Conservation (phyloP, 1,139 yeast genomes). For the Scheffersomyces segobiensis region DNA sequence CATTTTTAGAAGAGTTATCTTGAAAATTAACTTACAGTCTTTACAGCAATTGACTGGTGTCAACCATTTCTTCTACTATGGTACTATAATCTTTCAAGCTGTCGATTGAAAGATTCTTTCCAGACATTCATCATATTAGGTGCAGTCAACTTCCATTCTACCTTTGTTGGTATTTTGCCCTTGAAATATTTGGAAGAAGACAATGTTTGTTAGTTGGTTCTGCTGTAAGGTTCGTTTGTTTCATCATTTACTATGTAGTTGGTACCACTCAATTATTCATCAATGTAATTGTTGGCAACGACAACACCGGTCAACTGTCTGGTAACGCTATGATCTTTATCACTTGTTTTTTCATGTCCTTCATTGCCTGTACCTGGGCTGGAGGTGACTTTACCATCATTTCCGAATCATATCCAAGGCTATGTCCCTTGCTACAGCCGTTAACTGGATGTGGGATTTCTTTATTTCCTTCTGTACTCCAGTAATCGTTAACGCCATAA, state of each 20-base stretch:
- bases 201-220: slow-evolving; percentile 59
- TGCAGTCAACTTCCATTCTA: slow-evolving; percentile 74
- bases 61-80: slow-evolving; percentile 81
- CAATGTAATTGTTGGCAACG: slow-evolving; percentile 36
- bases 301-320: slow-evolving; percentile 43
- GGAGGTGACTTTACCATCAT: slow-evolving; percentile 78
- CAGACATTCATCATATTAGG: slow-evolving; percentile 77
- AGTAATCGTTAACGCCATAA: slow-evolving; percentile 54
- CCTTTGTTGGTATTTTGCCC: slow-evolving; percentile 66
- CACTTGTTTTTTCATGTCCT: slow-evolving; percentile 76
- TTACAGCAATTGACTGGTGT: slow-evolving; percentile 80
- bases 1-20: slow-evolving; percentile 61
- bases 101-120: slow-evolving; percentile 75
- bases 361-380: slow-evolving; percentile 87
- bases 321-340: slow-evolving; percentile 79
- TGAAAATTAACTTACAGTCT: slow-evolving; percentile 67
- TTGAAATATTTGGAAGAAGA: slow-evolving; percentile 75
- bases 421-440: slow-evolving; percentile 71
- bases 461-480: slow-evolving; percentile 76
- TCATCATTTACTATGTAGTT: slow-evolving; percentile 63
- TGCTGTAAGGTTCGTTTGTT: slow-evolving; percentile 62
- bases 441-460: slow-evolving; percentile 82
- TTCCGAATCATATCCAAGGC: slow-evolving; percentile 80
- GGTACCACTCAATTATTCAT: slow-evolving; percentile 68
- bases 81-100: slow-evolving; percentile 74